Percentiles rank a stretch among this genome's conserved stretches.
Evolutionary conservation across 225 moss, liverwort and hornwort species (phyloP).

Genomic region (Antitrichia curtipendula): DNA sequence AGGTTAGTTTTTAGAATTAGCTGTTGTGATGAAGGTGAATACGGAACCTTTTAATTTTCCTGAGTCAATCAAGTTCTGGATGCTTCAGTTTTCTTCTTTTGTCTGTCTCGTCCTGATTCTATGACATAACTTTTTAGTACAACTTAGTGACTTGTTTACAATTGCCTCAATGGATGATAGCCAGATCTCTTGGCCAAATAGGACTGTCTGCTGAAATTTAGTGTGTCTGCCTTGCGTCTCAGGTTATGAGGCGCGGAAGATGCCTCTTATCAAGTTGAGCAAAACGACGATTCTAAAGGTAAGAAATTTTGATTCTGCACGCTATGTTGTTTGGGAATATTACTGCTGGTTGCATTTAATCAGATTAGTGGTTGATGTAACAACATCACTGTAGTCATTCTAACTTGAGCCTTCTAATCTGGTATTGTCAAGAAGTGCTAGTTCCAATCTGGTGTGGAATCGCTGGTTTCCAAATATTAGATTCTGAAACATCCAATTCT

Average conservation of each 20-base stretch:
- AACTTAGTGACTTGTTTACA: not conserved
- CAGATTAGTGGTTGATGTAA: not conserved
- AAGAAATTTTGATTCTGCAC: not conserved
- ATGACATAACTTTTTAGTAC: not conserved
- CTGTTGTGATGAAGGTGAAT: not conserved
- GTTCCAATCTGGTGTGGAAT: not conserved
- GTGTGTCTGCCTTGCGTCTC: not conserved
- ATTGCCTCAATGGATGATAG: not conserved
- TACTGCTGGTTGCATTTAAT: not conserved
- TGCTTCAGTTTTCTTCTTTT: not conserved
- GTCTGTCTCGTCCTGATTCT: not conserved
- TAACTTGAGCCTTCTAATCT: not conserved
- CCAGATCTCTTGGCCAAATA: not conserved
- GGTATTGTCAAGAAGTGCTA: not conserved
- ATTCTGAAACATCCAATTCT: not conserved
- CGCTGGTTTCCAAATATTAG: not conserved
- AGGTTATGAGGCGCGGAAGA: conserved; percentile 93
- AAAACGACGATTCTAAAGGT: conserved; percentile 88
- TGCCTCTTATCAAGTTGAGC: conserved; percentile 98
- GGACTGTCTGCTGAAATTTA: not conserved
- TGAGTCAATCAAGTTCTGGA: not conserved
- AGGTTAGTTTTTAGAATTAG: not conserved
- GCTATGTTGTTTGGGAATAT: not conserved
- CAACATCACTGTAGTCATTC: not conserved
- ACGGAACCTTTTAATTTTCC: too few species aligned